Evolutionary conservation across 305 asterid species (phyloP).

Genomic region (Fraxinus sp.): DNA sequence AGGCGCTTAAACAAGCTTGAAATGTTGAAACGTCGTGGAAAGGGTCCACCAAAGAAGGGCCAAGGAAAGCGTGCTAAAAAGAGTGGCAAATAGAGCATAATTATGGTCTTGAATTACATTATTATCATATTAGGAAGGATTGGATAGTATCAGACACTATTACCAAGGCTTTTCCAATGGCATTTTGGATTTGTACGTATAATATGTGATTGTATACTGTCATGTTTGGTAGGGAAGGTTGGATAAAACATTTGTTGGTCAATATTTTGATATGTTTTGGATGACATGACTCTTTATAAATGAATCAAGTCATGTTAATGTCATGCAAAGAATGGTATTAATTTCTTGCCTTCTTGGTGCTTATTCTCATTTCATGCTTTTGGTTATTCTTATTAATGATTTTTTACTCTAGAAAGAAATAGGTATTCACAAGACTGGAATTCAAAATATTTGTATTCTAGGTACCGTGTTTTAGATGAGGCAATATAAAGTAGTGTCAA

Average conservation of each 20-base stretch:
- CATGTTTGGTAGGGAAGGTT: not conserved
- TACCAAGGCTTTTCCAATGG: not conserved
- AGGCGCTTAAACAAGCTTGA: slow-evolving; percentile 79
- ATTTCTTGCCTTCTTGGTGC: not conserved
- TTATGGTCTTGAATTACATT: not conserved
- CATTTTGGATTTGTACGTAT: not conserved
- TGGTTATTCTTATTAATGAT: not conserved
- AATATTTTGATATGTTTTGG: not conserved
- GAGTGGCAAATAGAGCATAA: slow-evolving; percentile 36
- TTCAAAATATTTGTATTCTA: not conserved
- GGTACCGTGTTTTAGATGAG: not conserved
- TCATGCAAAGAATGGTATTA: not conserved
- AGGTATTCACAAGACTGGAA: not conserved
- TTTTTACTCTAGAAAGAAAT: not conserved
- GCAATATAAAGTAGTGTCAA: not conserved
- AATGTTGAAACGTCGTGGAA: slow-evolving; percentile 89
- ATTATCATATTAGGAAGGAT: not conserved
- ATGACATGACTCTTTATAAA: not conserved
- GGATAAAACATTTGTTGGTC: not conserved
- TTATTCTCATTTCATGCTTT: not conserved
- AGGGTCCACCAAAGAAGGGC: slow-evolving; percentile 95
- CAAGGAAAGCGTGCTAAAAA: slow-evolving; percentile 74
- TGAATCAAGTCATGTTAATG: not conserved
- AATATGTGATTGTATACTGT: not conserved
- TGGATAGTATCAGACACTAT: not conserved